Conservation (phyloP, 202 grass and related monocot species). For the Zoysia matrella region DNA sequence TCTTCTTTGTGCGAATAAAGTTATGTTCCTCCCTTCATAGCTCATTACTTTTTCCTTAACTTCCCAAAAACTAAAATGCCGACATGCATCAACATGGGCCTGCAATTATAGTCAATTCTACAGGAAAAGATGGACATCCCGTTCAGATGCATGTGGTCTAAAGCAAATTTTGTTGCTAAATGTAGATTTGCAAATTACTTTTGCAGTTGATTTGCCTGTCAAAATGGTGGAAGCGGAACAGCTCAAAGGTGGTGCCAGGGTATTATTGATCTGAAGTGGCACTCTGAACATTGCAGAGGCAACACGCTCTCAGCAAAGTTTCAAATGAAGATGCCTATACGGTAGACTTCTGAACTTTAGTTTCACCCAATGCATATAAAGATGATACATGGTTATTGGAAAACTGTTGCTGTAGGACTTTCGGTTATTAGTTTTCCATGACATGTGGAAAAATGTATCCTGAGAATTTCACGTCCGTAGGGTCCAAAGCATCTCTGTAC, state of each 20-base stretch:
- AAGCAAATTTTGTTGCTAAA: constrained; percentile 53
- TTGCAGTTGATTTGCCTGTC: constrained; percentile 40
- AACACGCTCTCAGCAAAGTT: constrained; percentile 39
- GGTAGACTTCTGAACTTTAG: constrained; percentile 13
- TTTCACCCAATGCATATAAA: constrained; percentile 22
- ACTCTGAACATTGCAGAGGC: constrained; percentile 36
- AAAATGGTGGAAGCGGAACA: constrained; percentile 26
- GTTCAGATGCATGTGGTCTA: constrained; percentile 56
- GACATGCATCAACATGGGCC: constrained; percentile 36
- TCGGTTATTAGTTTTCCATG: no score
- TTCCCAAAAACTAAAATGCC: constrained; percentile 41
- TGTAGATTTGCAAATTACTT: constrained; percentile 52
- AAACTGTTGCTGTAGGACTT: constrained; percentile 21
- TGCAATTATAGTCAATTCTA: constrained; percentile 39
- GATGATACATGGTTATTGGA: constrained; percentile 28
- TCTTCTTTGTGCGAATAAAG: constrained; percentile 12
- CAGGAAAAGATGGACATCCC: constrained; percentile 39
- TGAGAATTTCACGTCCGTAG: constrained; percentile 22
- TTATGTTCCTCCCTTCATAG: constrained; percentile 1
- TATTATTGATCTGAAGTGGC: constrained; percentile 34
- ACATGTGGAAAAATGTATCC: constrained; percentile 29
- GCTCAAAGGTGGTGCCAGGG: constrained; percentile 29
- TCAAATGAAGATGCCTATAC: constrained; percentile 31
- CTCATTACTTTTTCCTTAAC: constrained; percentile 16
- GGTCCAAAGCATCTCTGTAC: constrained; percentile 28